Evolutionary conservation across 1,284 basidiomycete species (phyloP).

Genomic region (Cutaneotrichosporon cyanovorans): DNA sequence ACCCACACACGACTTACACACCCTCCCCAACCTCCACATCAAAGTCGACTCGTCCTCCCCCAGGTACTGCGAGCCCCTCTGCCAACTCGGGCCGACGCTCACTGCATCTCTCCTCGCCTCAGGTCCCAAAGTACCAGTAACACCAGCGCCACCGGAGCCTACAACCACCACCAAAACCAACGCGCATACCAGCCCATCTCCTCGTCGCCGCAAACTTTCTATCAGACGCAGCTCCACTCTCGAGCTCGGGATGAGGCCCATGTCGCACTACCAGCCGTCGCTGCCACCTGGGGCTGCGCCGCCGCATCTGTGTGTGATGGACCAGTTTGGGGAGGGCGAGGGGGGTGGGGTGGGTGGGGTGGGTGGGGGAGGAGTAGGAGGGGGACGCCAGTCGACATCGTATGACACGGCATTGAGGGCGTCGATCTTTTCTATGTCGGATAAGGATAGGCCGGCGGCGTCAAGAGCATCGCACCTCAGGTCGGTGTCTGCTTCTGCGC

Average conservation of each 20-base stretch:
- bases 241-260: constrained; percentile 3
- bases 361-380: no score
- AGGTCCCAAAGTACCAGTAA: background rate
- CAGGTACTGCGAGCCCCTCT: background rate
- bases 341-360: background rate
- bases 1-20: background rate
- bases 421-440: no score
- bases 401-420: background rate
- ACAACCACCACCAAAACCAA: background rate
- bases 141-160: background rate
- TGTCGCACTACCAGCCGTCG: background rate
- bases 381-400: background rate
- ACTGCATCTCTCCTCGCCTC: background rate
- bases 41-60: background rate
- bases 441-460: no score
- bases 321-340: background rate
- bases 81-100: background rate
- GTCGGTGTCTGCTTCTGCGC: no score
- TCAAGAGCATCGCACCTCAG: no score
- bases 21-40: no score
- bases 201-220: constrained; percentile 1
- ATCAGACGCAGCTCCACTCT: background rate
- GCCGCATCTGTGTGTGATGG: constrained; percentile 4
- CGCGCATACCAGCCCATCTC: background rate
- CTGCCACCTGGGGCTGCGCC: constrained; percentile 13